Evolutionary conservation across 1,284 basidiomycete genomes (phyloP), one percentile per base, ranked within the genome.

Genomic region (Sporisorium iseilematis-ciliati): DNA sequence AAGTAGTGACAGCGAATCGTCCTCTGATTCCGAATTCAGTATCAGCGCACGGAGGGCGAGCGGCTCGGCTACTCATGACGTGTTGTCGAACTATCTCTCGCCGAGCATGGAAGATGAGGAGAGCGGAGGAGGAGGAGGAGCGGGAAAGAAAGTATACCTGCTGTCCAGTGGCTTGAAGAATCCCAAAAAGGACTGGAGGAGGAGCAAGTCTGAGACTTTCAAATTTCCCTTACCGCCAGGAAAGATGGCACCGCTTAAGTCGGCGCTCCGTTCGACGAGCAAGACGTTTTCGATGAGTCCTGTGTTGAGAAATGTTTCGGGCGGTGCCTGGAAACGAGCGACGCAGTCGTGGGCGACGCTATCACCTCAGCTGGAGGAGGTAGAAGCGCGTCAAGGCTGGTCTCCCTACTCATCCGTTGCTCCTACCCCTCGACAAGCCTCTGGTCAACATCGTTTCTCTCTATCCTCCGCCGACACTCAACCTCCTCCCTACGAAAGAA

Each of bases 141-240:
- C 7, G 4, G 35, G 35, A 16, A 38, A 38, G 18, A 45, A 55
- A 20, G 58, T 74, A n/a, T 74, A 74, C 25, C 26, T 68, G 38
- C 57, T 74, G 16, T 68, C 65, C 0, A 57, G 33, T 38, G 68
- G 68, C 4, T 23, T 61, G 7, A 61, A 50, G 31, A 12, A 61
- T 20, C 65, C 53, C 10, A 52, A 45, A 45, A 40, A 29, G 7
- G 26, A 21, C 12, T 21, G 40, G 16, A 25, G 57, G 31, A 52
- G 73, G 21, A 57, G 50, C 29, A 51, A 55, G 35, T 64, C 59
- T 0, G 73, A 75, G 29, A 71, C 67, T 18, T 75, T 75, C 48
- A 53, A 29, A 4, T 75, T 71, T 31, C 73, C 67, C 0, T 48
- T 71, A 0, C 73, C 73, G 6, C 67, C 73, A 10, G 29, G 41